Conservation (phyloP, 495 filamentous ascomycete species). For the Podospora bellae-mahoneyi region DNA sequence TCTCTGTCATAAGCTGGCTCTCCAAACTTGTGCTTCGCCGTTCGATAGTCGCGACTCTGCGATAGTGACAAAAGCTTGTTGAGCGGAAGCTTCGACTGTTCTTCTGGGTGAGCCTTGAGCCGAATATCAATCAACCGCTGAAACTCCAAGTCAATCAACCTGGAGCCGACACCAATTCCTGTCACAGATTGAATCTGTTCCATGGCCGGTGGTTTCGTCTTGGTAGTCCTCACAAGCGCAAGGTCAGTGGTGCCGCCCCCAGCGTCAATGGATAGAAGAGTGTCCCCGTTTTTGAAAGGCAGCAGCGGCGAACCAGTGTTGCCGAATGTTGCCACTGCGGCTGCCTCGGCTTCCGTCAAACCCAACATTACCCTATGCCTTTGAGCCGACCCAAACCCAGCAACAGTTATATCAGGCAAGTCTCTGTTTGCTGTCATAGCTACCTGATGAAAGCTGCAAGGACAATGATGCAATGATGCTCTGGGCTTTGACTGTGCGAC, state of each 20-base stretch:
- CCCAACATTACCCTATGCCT: constrained; percentile 54
- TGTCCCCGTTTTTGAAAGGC: constrained; percentile 30
- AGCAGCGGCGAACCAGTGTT: constrained; percentile 31
- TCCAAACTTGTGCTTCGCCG: constrained; percentile 42
- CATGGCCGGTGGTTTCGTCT: constrained; percentile 32
- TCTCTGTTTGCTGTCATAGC: no score
- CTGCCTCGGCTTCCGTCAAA: constrained; percentile 68
- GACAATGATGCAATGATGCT: no score
- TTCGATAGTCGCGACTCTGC: constrained; percentile 34
- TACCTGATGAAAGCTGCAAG: no score
- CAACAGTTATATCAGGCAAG: not conserved
- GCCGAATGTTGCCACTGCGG: constrained; percentile 46
- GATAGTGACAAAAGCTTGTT: constrained; percentile 29
- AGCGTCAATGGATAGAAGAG: constrained; percentile 38
- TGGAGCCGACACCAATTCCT: constrained; percentile 39
- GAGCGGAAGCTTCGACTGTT: constrained; percentile 26
- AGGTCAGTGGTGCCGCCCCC: constrained; percentile 41
- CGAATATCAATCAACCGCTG: constrained; percentile 29
- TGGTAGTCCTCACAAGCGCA: constrained; percentile 36
- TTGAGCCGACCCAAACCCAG: constrained; percentile 48
- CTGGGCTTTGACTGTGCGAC: no score
- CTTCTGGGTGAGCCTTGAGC: constrained; percentile 28
- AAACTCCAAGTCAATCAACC: constrained; percentile 39
- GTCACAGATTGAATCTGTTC: constrained; percentile 36
- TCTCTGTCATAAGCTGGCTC: constrained; percentile 33